These are phyloP conservation scores for Phytophthora foliorum DNA, from an alignment of 352 stramenopile genomes.

Conservation along the genomic window DNA sequence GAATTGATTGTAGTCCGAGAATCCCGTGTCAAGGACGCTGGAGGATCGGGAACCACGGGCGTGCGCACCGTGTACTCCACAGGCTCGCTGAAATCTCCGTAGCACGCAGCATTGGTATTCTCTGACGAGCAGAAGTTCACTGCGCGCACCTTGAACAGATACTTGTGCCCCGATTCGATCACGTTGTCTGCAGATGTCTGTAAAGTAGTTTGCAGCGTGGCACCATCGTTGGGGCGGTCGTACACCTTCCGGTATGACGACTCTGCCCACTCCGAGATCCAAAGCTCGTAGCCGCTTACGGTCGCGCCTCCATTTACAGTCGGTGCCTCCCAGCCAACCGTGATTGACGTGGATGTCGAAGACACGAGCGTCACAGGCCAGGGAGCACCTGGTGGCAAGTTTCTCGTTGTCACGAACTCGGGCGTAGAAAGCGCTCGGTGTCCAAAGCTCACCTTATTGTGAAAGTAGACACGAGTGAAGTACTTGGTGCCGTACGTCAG, in stretches of 20 bases:
- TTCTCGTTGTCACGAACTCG: slow-evolving; percentile 85
- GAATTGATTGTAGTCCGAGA: slow-evolving; percentile 79
- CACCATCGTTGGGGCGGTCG: slow-evolving; percentile 91
- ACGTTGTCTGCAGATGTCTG: slow-evolving; percentile 83
- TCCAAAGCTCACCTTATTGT: slow-evolving; percentile 91
- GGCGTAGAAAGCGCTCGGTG: slow-evolving; percentile 72
- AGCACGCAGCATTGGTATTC: slow-evolving; percentile 81
- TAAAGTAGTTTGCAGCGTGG: slow-evolving; percentile 77
- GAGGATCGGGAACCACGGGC: slow-evolving; percentile 86
- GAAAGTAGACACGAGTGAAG: slow-evolving; percentile 93
- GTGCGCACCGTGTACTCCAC: slow-evolving; percentile 92
- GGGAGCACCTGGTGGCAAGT: slow-evolving; percentile 89
- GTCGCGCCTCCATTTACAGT: slow-evolving; percentile 91
- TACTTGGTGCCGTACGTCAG: slow-evolving; percentile 91
- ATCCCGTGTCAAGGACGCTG: slow-evolving; percentile 69
- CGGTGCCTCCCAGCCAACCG: slow-evolving; percentile 91
- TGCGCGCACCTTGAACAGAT: slow-evolving; percentile 95
- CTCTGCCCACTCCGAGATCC: slow-evolving; percentile 96
- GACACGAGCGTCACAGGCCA: slow-evolving; percentile 88
- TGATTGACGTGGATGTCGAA: slow-evolving; percentile 92
- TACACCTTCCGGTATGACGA: slow-evolving; percentile 91
- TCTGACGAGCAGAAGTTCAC: slow-evolving; percentile 94
- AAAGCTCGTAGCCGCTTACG: slow-evolving; percentile 97
- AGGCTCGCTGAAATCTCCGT: slow-evolving; percentile 90
- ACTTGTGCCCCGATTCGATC: slow-evolving; percentile 93